Conservation (phyloP, 2,329 filamentous ascomycete genomes). For the Xylariaceae sp. region DNA sequence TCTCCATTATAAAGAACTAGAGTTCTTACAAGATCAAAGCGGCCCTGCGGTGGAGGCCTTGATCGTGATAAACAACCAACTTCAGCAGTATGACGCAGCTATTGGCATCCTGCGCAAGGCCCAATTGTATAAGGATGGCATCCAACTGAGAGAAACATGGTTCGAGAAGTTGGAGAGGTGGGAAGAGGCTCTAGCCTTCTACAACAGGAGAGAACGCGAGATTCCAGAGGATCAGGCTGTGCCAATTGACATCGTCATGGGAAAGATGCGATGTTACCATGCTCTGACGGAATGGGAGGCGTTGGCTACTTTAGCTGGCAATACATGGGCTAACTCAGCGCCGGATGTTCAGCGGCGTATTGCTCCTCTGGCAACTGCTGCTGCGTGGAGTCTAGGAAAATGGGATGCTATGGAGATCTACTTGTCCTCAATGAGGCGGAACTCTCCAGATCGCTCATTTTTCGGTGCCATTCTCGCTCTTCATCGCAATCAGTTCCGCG, state of each 20-base stretch:
- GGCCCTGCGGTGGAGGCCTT: constrained; percentile 91
- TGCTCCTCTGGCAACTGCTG: constrained; percentile 87
- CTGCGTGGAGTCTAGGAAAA: constrained; percentile 92
- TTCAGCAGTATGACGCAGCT: constrained; percentile 96
- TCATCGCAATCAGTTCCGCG: constrained; percentile 91
- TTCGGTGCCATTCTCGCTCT: constrained; percentile 94
- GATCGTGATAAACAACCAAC: constrained; percentile 98
- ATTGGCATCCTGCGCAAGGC: constrained; percentile 97
- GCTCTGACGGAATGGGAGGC: constrained; percentile 97
- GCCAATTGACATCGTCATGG: constrained; percentile 95
- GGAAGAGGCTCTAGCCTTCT: constrained; percentile 93
- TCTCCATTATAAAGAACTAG: constrained; percentile 96
- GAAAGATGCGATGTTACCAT: constrained; percentile 98
- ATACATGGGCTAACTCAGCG: constrained; percentile 87
- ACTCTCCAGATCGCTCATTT: constrained; percentile 92
- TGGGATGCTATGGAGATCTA: constrained; percentile 99
- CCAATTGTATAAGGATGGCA: constrained; percentile 86
- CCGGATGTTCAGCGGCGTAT: constrained; percentile 85
- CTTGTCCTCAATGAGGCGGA: constrained; percentile 86
- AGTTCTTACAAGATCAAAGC: constrained; percentile 97
- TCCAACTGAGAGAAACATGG: constrained; percentile 96
- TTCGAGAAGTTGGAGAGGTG: constrained; percentile 97
- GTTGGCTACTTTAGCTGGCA: constrained; percentile 79
- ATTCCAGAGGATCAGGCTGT: constrained; percentile 50
- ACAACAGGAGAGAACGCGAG: constrained; percentile 77